Evolutionary conservation across 108 stramenopile species (phyloP), one percentile per base, ranked within the genome.

Genomic region (Nannochloropsis salina): DNA sequence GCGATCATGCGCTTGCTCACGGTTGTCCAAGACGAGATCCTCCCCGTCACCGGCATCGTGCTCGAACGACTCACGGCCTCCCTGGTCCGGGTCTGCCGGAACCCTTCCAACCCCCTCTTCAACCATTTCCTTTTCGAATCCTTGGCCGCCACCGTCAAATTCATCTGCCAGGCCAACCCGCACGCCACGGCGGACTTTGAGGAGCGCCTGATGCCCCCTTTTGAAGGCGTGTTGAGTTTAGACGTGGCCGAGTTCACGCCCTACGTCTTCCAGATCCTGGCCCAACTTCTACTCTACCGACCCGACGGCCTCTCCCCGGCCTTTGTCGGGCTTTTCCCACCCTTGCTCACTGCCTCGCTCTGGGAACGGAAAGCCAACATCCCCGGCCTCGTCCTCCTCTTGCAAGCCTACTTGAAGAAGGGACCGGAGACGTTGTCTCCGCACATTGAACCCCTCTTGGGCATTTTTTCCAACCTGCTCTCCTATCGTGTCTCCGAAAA

Each of bases 111-210:
- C 82, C 98, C 98, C 15, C 94, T 93, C 51, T 99, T 94, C 94
- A 98, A 97, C 86, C 98, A 99, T 88, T 97, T 93, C 90, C 90
- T 99, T 8, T 98, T 98, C 86, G 98, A 99, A 87, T 95, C 95
- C 11, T 93, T 99, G 82, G 97, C 98, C 9, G 94, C 96, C 40
- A 91, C 98, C 42, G 92, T 99, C 45, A 44, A 61, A 41, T 51
- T 44, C 42, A 44, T 87, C 61, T 95, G 95, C 85, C 87, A 93
- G 80, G 90, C 91, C 84, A 91, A 97, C 85, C 91, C 94, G 10
- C 88, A 90, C 5, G 74, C 88, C 15, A 86, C 94, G 9, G 86
- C 45, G 5, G 44, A 86, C 84, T 95, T 98, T 41, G 98, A 99
- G 91, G 86, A 83, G 9, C 89, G 95, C 80, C 91, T 99, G 44